Conservation (phyloP, 192 early-diverging fungal species). For the Oehlia diaphana region DNA sequence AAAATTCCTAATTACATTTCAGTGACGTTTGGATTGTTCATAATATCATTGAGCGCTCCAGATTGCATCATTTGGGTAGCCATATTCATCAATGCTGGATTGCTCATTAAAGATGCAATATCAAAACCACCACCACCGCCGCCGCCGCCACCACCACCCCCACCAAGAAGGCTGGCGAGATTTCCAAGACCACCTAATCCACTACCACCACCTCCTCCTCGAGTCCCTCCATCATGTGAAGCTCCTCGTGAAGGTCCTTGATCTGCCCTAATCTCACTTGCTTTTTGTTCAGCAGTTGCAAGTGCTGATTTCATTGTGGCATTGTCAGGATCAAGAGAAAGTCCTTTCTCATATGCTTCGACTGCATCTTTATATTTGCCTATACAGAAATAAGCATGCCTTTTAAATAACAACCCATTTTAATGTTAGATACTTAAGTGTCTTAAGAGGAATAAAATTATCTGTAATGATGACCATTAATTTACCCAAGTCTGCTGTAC, state of each 20-base stretch:
- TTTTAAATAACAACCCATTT: slow-evolving; percentile 9
- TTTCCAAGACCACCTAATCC: slow-evolving; percentile 37
- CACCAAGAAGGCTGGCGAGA: slow-evolving; percentile 37
- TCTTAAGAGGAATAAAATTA: no score
- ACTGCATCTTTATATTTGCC: slow-evolving; percentile 82
- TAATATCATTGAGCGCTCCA: slow-evolving; percentile 76
- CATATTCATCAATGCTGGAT: slow-evolving; percentile 96
- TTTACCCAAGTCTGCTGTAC: slow-evolving; percentile 86
- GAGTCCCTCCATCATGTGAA: slow-evolving; percentile 29
- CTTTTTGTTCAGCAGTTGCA: slow-evolving; percentile 64
- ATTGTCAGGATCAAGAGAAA: slow-evolving; percentile 83
- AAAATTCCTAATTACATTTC: slow-evolving; percentile 61
- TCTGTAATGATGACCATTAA: background rate
- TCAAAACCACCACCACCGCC: slow-evolving; percentile 76
- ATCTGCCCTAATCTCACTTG: slow-evolving; percentile 33
- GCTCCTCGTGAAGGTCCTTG: background rate
- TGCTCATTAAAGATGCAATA: slow-evolving; percentile 80
- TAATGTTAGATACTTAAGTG: background rate
- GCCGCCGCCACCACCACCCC: slow-evolving; percentile 46
- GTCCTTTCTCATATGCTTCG: slow-evolving; percentile 87
- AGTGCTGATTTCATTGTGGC: slow-evolving; percentile 77
- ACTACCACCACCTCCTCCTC: slow-evolving; percentile 31
- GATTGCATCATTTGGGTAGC: slow-evolving; percentile 90
- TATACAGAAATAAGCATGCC: slow-evolving; percentile 90
- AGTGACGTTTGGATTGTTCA: slow-evolving; percentile 89